Conservation (phyloP, 1,284 basidiomycete genomes). For the Pseudozyma sp. region DNA sequence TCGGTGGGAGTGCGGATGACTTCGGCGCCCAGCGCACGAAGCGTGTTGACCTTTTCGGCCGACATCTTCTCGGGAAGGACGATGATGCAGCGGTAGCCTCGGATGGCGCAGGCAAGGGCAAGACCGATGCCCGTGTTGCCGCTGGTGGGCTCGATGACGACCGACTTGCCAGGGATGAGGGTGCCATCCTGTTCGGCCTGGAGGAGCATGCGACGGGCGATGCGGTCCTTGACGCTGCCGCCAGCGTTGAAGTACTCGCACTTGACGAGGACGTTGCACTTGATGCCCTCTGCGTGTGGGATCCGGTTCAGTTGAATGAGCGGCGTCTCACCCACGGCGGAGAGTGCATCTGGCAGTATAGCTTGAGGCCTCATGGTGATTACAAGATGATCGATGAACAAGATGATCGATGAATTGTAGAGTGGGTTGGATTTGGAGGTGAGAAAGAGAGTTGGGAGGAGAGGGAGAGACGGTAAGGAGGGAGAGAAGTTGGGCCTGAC, state of each 20-base stretch:
- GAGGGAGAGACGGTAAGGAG: constrained; percentile 17
- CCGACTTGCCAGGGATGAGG: constrained; percentile 86
- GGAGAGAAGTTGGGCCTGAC: constrained; percentile 26
- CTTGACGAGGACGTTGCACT: constrained; percentile 93
- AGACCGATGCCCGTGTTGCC: constrained; percentile 86
- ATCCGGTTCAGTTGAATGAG: constrained; percentile 87
- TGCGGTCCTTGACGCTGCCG: constrained; percentile 94
- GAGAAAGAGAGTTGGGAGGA: not conserved
- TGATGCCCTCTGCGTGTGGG: constrained; percentile 78
- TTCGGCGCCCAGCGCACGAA: constrained; percentile 90
- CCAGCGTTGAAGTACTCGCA: constrained; percentile 90
- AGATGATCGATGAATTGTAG: no score
- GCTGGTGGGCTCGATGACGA: constrained; percentile 88
- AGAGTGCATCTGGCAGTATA: constrained; percentile 74
- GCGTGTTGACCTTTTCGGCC: constrained; percentile 89
- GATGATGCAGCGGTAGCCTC: constrained; percentile 84
- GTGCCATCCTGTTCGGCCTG: constrained; percentile 87
- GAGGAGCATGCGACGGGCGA: constrained; percentile 87
- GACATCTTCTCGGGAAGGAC: constrained; percentile 95
- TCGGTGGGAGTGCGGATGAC: constrained; percentile 94
- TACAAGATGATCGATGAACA: not conserved
- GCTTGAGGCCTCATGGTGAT: constrained; percentile 46
- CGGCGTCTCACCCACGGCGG: constrained; percentile 89
- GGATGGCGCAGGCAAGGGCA: constrained; percentile 84
- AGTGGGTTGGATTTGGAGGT: no score